These are phyloP conservation scores for Teratosphaeriaceae sp. DNA, from an alignment of 2,329 filamentous ascomycete species.

Conservation along the genomic window DNA sequence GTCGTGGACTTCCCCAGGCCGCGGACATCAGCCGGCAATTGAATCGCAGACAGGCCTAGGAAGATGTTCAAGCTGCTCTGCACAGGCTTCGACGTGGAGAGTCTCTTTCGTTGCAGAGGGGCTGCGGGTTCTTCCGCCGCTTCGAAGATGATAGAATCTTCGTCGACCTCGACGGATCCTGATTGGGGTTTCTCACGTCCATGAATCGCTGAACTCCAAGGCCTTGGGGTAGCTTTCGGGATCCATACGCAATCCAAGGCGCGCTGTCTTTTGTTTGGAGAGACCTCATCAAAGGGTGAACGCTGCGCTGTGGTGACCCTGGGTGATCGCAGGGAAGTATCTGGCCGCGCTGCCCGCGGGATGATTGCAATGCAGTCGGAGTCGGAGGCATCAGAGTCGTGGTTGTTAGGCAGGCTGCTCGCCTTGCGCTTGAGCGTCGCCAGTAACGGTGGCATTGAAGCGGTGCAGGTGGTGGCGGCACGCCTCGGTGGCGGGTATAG, in stretches of 20 bases:
- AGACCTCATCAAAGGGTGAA: constrained; percentile 1
- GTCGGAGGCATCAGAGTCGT: neutral
- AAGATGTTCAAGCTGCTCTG: too few species aligned
- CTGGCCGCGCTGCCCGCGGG: too few species aligned
- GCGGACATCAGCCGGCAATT: too few species aligned
- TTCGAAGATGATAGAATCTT: neutral
- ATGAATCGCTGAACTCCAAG: too few species aligned
- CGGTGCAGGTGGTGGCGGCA: too few species aligned
- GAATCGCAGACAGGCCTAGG: too few species aligned
- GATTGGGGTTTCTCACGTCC: neutral
- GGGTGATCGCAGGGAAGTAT: too few species aligned
- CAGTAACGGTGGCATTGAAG: too few species aligned
- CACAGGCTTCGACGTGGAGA: too few species aligned
- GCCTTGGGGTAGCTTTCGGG: neutral
- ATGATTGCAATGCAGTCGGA: neutral
- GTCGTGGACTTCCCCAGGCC: too few species aligned
- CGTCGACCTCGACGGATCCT: neutral
- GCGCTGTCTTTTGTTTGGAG: neutral
- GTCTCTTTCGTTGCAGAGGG: too few species aligned
- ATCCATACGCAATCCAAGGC: neutral
- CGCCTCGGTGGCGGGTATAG: too few species aligned
- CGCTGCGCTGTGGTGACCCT: neutral
- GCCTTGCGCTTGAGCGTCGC: neutral
- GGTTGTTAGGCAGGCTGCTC: neutral
- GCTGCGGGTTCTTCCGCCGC: neutral